Percentiles rank a stretch among this genome's conserved stretches.
Conservation (phyloP, 169 alveolate genomes). For the Theileria sp. region DNA sequence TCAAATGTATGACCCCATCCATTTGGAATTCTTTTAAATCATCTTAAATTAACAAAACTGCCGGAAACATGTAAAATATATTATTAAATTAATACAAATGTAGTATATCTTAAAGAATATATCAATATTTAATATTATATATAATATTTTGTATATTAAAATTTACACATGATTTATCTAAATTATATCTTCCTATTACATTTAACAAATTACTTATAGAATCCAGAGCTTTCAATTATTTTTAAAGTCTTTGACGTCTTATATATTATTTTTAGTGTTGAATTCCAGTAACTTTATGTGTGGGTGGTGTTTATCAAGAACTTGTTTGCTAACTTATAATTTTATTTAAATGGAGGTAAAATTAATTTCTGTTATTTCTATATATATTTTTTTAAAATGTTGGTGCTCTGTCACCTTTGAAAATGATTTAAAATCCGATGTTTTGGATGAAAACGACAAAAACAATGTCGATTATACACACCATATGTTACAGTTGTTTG, state of each 20-base stretch:
- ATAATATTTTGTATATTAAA: neutral
- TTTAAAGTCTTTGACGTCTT: neutral
- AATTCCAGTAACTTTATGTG: neutral
- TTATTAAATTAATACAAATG: too few relatives aligned
- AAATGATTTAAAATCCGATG: neutral
- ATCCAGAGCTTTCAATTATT: neutral
- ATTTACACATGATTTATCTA: neutral
- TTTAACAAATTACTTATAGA: neutral
- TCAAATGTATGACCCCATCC: too few relatives aligned
- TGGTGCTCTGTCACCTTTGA: neutral
- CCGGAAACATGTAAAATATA: too few relatives aligned
- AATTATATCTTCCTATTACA: neutral
- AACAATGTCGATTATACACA: neutral
- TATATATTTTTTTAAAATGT: neutral
- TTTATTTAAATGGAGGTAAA: neutral
- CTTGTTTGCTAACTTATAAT: neutral
- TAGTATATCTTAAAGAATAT: too few relatives aligned
- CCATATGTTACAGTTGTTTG: conserved; percentile 3
- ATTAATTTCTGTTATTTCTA: neutral
- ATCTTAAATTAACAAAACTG: too few relatives aligned
- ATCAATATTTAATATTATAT: neutral
- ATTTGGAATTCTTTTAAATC: too few relatives aligned
- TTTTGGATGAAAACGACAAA: neutral
- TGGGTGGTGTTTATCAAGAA: neutral
- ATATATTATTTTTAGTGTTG: neutral